Conservation (phyloP, 1,284 basidiomycete species). For the Irpex lacteus region DNA sequence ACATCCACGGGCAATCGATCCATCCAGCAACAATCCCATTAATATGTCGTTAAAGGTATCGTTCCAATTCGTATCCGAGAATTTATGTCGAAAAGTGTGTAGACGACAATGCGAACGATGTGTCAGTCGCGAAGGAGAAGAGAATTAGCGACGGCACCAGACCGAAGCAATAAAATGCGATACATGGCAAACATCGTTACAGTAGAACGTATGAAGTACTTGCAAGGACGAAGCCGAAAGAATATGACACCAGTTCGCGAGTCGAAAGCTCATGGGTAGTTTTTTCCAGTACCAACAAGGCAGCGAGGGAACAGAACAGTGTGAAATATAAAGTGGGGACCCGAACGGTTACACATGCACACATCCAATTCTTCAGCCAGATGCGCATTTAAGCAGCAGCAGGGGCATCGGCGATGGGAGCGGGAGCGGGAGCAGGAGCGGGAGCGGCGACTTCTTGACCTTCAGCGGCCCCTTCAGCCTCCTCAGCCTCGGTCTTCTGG, state of each 20-base stretch:
- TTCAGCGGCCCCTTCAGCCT: conserved; percentile 24
- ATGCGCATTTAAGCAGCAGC: not conserved
- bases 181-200: conserved; percentile 18
- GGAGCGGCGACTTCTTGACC: conserved; percentile 28
- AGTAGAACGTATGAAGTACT: not conserved
- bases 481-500: conserved; percentile 27
- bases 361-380: not conserved
- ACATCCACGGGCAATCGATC: not conserved
- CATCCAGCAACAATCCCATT: not conserved
- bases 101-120: conserved; percentile 25
- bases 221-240: conserved; percentile 15
- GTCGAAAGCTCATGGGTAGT: conserved; percentile 9
- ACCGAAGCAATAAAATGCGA: conserved; percentile 30
- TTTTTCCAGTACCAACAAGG: conserved; percentile 7
- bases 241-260: conserved; percentile 18
- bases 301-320: conserved; percentile 6
- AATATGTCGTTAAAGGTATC: conserved; percentile 15
- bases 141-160: conserved; percentile 46
- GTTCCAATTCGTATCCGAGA: conserved; percentile 16
- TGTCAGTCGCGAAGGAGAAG: conserved; percentile 34
- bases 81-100: not conserved
- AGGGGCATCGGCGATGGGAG: not conserved
- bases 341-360: not conserved
- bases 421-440: conserved; percentile 23
- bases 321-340: conserved; percentile 16